Evolutionary conservation across 2,329 filamentous ascomycete species (phyloP), one percentile per base, ranked within the genome.

Genomic region (Ilyonectria sp.): DNA sequence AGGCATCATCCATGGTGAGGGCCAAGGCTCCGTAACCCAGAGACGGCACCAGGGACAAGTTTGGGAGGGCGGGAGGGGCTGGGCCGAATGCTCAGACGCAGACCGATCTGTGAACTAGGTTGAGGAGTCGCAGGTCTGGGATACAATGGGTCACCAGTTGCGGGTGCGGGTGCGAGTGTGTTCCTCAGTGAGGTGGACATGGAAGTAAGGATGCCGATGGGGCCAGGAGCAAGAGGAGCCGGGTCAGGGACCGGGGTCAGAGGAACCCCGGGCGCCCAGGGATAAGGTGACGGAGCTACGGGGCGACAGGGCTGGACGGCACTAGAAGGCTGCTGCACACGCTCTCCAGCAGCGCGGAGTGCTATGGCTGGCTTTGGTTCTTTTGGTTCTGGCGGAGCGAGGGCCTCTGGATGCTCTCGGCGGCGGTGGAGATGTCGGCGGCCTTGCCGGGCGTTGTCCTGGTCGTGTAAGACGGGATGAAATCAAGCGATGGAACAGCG

Each of bases 1-100:
- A 77, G 70, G 75, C 75, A 77, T 77, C 69, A 77, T 76, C 75
- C 74, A 76, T 77, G 75, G 64, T 69, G 60, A 65, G 67, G 64
- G 53, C 47, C 56, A 52, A 69, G 67, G 72, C 73, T 74, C 68
- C 65, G 69, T 68, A 75, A 70, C 69, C 63, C 60, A 71, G 71
- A 65, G 69, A 76, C 73, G 29, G 64, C 70, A 73, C 68, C 71
- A 75, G 71, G 73, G 71, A 71, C 70, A 63, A 64, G 60, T 74
- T 70, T 75, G 74, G 72, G 68, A 66, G 71, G 72, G 63, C 68
- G 66, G 74, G 74, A 65, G 74, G 74, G 75, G 70, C 68, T 72
- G 75, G 69, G 68, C 75, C 74, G 71, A 68, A 69, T 71, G 70
- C 49, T 73, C 63, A 62, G 71, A 71, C 73, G 68, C 72, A 74